Conservation (phyloP, 805 yeast species). For the Metschnikowia bowlesiae region DNA sequence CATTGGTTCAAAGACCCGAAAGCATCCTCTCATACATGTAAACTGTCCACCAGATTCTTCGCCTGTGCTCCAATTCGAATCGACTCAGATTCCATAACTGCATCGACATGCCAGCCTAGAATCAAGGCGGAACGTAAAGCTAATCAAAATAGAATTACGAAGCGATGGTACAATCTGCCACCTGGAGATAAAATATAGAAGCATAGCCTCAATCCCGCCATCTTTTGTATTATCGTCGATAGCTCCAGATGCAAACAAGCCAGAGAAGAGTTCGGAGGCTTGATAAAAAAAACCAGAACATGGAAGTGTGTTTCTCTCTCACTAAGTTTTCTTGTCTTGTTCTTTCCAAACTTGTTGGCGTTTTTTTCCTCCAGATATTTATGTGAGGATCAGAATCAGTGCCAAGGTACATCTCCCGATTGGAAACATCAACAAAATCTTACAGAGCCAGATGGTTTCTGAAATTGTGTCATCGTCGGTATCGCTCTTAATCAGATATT, state of each 20-base stretch:
- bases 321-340: slow-evolving; percentile 14
- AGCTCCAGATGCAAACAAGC: slow-evolving; percentile 74
- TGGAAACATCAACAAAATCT: slow-evolving; percentile 66
- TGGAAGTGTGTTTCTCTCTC: slow-evolving; percentile 48
- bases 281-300: slow-evolving; percentile 76
- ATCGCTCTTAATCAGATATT: slow-evolving; percentile 40
- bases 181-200: slow-evolving; percentile 74
- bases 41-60: slow-evolving; percentile 48
- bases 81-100: slow-evolving; percentile 59
- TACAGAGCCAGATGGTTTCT: slow-evolving; percentile 80
- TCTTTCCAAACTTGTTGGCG: slow-evolving; percentile 15
- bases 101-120: slow-evolving; percentile 78
- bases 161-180: slow-evolving; percentile 79
- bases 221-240: slow-evolving; percentile 72
- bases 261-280: slow-evolving; percentile 73
- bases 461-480: slow-evolving; percentile 53
- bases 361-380: slow-evolving; percentile 25
- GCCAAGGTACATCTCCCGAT: slow-evolving; percentile 82
- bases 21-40: slow-evolving; percentile 63
- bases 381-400: slow-evolving; percentile 65
- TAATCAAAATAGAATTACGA: slow-evolving; percentile 73
- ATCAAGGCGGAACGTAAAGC: slow-evolving; percentile 70
- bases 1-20: slow-evolving; percentile 25
- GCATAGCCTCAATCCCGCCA: slow-evolving; percentile 73
- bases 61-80: slow-evolving; percentile 51